These are phyloP conservation scores for Phylloporus sp. DNA, from an alignment of 768 basidiomycete species.

Conservation along the genomic window DNA sequence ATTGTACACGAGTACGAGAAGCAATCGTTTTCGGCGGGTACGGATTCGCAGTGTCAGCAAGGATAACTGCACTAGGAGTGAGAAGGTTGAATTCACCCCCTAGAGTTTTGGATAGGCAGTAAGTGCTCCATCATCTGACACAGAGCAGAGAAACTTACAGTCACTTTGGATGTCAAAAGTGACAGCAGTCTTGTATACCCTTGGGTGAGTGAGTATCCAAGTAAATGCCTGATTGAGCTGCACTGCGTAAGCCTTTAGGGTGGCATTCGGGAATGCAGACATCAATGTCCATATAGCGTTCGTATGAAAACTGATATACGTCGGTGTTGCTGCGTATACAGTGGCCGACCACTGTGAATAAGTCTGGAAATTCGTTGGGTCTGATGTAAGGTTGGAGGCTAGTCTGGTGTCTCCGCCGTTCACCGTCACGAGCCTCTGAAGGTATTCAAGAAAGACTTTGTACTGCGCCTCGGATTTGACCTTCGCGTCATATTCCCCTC, in stretches of 20 bases:
- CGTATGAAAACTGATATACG: conserved; percentile 1
- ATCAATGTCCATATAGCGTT: conserved; percentile 3
- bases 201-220: conserved; percentile 3
- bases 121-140: not conserved
- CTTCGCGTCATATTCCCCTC: not conserved
- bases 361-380: not conserved
- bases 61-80: not conserved
- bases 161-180: conserved; percentile 7
- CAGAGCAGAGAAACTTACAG: not conserved
- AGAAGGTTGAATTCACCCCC: conserved; percentile 7
- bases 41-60: conserved; percentile 1
- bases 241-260: not conserved
- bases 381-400: not conserved
- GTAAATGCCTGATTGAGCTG: not conserved
- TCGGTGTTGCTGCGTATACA: not conserved
- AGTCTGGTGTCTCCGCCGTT: not conserved
- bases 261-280: not conserved
- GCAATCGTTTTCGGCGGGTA: not conserved
- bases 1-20: not conserved
- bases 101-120: not conserved
- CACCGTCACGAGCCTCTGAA: conserved; percentile 3
- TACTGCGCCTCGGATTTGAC: conserved; percentile 7
- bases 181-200: not conserved
- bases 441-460: conserved; percentile 2
- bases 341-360: not conserved